Evolutionary conservation across 495 filamentous ascomycete species (phyloP), one percentile per base, ranked within the genome.

Genomic region (Aspergillus nidulans): DNA sequence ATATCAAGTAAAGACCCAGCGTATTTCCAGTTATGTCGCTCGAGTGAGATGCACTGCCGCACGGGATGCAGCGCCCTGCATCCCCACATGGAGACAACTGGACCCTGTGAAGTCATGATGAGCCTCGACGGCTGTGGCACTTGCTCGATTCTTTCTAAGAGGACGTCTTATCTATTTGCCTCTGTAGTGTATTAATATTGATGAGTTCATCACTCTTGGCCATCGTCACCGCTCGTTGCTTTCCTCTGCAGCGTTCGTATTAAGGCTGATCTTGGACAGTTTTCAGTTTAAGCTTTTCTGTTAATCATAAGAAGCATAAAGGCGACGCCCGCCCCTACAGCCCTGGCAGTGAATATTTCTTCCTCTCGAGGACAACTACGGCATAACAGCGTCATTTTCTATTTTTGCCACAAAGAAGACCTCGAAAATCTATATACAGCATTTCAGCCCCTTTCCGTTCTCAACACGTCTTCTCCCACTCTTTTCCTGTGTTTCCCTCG

Each of bases 61-160:
- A 23, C 42, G 21, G 42, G n/a, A 21, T 23, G 19, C 39, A 19
- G 39, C 19, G 39, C 19, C 42, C 42, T 45, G 21, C 15, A 26
- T 21, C 32, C 32, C 30, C 10, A 39, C 36, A 16, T 39, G 13
- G 36, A 39, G 18, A 38, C 12, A 15, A 20, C 1, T 49, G 47
- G 47, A 49, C 47, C 47, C 47, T 49, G 47, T 49, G 47, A 49
- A 36, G 46, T 49, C 46, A 49, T 36, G 16, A 36, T 49, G 46
- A 49, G 25, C 18, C 10, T 43, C 24, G n/a, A n/a, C n/a, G n/a
- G n/a, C 40, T 10, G 21, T 18, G 40, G 20, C 40, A 34, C 30
- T 10, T 6, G 15, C 15, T 9, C 30, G 39, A 41, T 15, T 20
- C n/a, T 25, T 44, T 3, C 4, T 10, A 28, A 46, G 23, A 16